These are phyloP conservation scores for Tolypocladium ovalisporum DNA, from an alignment of 2,329 filamentous ascomycete species.

Conservation along the genomic window DNA sequence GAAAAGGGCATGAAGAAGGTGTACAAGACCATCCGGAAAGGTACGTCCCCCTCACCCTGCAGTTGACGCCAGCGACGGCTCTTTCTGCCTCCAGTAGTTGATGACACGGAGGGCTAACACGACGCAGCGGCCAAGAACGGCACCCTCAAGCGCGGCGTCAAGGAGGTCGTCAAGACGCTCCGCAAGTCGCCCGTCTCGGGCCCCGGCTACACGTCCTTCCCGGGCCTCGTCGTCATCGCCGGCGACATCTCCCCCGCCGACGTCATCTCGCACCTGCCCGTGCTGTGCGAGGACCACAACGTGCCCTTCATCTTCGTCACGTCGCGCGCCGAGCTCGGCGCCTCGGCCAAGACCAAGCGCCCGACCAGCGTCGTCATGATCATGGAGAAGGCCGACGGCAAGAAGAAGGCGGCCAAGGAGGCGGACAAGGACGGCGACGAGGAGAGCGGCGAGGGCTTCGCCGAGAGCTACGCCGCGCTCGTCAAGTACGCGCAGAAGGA, in stretches of 20 bases:
- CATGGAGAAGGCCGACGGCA: conserved; percentile 42
- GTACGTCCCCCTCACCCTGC: conserved; percentile 23
- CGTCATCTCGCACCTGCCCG: conserved; percentile 94
- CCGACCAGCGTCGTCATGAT: conserved; percentile 96
- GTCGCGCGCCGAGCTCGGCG: conserved; percentile 85
- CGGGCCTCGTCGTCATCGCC: conserved; percentile 79
- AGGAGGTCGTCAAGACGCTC: conserved; percentile 97
- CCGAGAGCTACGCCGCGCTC: conserved; percentile 52
- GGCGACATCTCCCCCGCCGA: conserved; percentile 98
- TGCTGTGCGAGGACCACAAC: conserved; percentile 96
- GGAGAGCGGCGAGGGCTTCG: conserved; percentile 46
- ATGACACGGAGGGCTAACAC: background rate
- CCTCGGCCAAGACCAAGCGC: conserved; percentile 87
- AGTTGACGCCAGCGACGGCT: background rate
- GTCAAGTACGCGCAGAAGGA: conserved; percentile 59
- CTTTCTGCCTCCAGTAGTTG: background rate
- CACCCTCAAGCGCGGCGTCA: conserved; percentile 93
- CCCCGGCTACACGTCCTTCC: conserved; percentile 51
- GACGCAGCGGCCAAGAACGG: conserved; percentile 80
- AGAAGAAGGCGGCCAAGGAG: conserved; percentile 34
- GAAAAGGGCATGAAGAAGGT: conserved; percentile 62
- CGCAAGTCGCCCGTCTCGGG: conserved; percentile 74
- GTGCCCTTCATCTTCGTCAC: conserved; percentile 94
- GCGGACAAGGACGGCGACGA: conserved; percentile 33
- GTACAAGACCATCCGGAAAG: conserved; percentile 45